Evolutionary conservation across 208 protist genomes (phyloP), one percentile per base, ranked within the genome.

Genomic region (Herpetomonas tarakana): DNA sequence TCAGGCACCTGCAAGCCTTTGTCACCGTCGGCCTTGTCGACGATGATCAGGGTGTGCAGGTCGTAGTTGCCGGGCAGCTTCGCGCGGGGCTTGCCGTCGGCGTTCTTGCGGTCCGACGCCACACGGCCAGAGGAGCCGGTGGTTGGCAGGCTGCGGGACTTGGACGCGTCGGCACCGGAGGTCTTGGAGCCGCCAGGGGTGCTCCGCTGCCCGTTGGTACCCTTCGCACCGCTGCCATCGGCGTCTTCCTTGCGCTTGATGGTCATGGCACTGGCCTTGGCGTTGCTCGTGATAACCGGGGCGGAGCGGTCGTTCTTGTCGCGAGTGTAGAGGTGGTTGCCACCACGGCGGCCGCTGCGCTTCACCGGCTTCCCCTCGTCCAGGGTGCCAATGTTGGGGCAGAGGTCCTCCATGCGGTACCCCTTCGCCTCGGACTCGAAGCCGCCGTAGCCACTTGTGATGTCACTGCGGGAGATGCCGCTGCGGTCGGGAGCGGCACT

Each of bases 61-160:
- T 92, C 78, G 72, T 86, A 88, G 73, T 86, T 87, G 19, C 70
- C 64, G 1, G 81, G 85, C 41, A 77, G 65, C 61, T 84, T 86
- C 30, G 81, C 81, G 12, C 74, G 76, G 25, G 38, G 1, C 53
- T 68, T 81, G 39, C 64, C 46, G 30, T 49, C 59, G 16, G 44
- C 58, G n/a, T 59, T 63, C 52, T 46, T 52, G 19, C 45, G 31
- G 50, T 49, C 57, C 9, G 65, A 14, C 9, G 50, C 52, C 46
- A 24, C 30, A 3, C 19, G 60, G 6, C 25, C 28, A n/a, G n/a
- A n/a, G 41, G 9, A 50, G 24, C 38, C 52, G 31, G 50, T 58
- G 6, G 46, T 26, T 7, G 58, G 39, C 21, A 45, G 41, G 21
- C 30, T 46, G 21, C 31, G 25, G 47, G 28, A 47, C 58, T 64